These are phyloP conservation scores for Botrytis sinoallii DNA, from an alignment of 2,329 filamentous ascomycete genomes.

Conservation along the genomic window DNA sequence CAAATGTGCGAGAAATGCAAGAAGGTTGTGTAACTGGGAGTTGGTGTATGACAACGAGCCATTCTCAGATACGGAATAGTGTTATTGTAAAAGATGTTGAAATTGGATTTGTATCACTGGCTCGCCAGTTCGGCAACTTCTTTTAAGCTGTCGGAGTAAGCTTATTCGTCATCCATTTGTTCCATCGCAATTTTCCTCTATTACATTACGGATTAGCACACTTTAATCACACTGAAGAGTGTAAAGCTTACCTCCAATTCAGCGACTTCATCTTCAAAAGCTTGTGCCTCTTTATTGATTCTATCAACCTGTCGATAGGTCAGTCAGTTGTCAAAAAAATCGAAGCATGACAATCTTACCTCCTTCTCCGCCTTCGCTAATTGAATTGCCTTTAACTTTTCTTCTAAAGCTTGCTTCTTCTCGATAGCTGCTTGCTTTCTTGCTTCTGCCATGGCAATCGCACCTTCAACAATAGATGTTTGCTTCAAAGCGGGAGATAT, in stretches of 20 bases:
- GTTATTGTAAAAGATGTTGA: not conserved
- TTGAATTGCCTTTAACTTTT: constrained; percentile 1
- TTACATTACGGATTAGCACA: not conserved
- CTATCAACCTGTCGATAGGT: constrained; percentile 10
- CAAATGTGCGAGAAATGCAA: not conserved
- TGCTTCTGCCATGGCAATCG: constrained; percentile 10
- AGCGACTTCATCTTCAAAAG: constrained; percentile 20
- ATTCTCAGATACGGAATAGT: not conserved
- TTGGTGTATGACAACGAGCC: not conserved
- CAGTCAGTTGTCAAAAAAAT: not conserved
- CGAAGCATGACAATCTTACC: not conserved
- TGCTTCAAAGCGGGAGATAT: constrained; percentile 16
- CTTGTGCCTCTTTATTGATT: constrained; percentile 13
- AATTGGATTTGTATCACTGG: not conserved
- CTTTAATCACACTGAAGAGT: not conserved
- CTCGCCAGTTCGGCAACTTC: not conserved
- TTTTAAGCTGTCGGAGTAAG: too few species aligned
- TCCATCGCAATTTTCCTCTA: constrained; percentile 1
- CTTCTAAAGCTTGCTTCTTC: constrained; percentile 17
- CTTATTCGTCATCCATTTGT: not conserved
- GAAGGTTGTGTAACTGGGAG: not conserved
- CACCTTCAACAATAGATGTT: constrained; percentile 1
- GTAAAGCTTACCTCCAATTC: constrained; percentile 20
- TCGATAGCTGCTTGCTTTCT: constrained; percentile 12
- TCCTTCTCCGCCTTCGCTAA: not conserved